Evolutionary conservation across 768 basidiomycete genomes (phyloP), one percentile per base, ranked within the genome.

Genomic region (Dacryopinax primogenitus): DNA sequence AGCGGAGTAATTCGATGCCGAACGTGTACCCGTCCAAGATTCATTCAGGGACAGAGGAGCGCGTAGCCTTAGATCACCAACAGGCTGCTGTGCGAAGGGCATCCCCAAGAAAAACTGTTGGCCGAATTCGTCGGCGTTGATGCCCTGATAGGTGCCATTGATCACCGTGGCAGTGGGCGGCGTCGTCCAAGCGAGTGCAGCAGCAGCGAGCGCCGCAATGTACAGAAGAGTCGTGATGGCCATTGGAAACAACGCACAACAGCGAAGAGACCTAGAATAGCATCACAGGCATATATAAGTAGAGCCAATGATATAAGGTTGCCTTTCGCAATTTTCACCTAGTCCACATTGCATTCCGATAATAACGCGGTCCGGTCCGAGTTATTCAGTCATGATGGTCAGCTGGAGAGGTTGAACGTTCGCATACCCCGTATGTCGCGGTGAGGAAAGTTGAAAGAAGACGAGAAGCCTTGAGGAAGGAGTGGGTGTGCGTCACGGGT

Each of bases 221-320:
- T 30, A 58, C 26, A 58, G 51, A 6, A 58, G 51, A 58, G 51
- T 32, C 3, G 26, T 32, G 51, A 58, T 23, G 4, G 30, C 51
- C 51, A 58, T 58, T 13, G 9, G 26, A 30, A 6, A 21, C 21
- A 32, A 11, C 2, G 32, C 3, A 11, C 26, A 58, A 58, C 51
- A 30, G 51, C 51, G 26, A 9, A 11, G 3, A 58, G 18, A 30
- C 51, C 51, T 7, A 28, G 30, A 28, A 28, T 58, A 30, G 23
- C 51, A 58, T 28, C 51, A 30, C 51, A 58, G 26, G 13, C 51
- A 58, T 58, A 58, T 58, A 58, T 58, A 30, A 58, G 51, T 32
- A 23, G 15, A 58, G 26, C 51, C 7, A 23, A 6, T 30, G 51
- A 11, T 30, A 58, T 58, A 58, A 58, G 26, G 26, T 18, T 4